phyloP scores from a whole-genome alignment of 345 rosid species.

The Pugionium cornutum region DNA sequence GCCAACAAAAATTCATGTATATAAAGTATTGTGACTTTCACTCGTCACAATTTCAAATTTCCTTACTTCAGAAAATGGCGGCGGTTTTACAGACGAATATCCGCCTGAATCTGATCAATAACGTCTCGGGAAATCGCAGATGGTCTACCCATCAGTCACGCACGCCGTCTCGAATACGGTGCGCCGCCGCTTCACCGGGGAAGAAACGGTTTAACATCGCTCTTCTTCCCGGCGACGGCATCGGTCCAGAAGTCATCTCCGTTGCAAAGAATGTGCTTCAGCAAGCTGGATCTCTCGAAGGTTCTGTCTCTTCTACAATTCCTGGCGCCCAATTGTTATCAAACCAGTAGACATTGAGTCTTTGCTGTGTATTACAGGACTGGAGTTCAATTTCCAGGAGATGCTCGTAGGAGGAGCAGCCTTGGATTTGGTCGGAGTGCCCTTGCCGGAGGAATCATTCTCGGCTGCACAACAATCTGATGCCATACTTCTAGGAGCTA shows the following conservation, averaged over 20 bases:
- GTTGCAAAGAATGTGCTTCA: slow-evolving; percentile 74
- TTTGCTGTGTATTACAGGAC: slow-evolving; percentile 43
- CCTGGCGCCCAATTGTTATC: not conserved
- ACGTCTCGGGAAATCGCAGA: slow-evolving; percentile 34
- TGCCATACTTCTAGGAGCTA: slow-evolving; percentile 93
- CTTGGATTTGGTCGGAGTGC: slow-evolving; percentile 86
- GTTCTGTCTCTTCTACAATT: slow-evolving; percentile 39
- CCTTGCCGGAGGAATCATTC: slow-evolving; percentile 84
- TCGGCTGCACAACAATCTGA: slow-evolving; percentile 65
- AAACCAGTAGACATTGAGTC: not conserved
- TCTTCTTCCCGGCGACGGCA: slow-evolving; percentile 96
- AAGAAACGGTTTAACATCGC: slow-evolving; percentile 65
- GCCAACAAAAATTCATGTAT: not conserved
- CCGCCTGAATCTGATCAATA: slow-evolving; percentile 30
- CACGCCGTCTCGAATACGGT: slow-evolving; percentile 47
- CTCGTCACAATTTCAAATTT: slow-evolving; percentile 2
- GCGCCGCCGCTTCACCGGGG: slow-evolving; percentile 48
- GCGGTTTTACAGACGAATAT: slow-evolving; percentile 48
- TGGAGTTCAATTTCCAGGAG: slow-evolving; percentile 77
- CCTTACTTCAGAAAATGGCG: slow-evolving; percentile 43
- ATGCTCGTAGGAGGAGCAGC: slow-evolving; percentile 96
- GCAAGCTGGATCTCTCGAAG: slow-evolving; percentile 77
- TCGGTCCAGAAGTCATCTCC: slow-evolving; percentile 88
- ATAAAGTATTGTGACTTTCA: not conserved
- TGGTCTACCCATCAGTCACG: slow-evolving; percentile 35